Evolutionary conservation across 805 yeast genomes (phyloP), one percentile per base, ranked within the genome.

Genomic region (Hagleromyces aurorensis): DNA sequence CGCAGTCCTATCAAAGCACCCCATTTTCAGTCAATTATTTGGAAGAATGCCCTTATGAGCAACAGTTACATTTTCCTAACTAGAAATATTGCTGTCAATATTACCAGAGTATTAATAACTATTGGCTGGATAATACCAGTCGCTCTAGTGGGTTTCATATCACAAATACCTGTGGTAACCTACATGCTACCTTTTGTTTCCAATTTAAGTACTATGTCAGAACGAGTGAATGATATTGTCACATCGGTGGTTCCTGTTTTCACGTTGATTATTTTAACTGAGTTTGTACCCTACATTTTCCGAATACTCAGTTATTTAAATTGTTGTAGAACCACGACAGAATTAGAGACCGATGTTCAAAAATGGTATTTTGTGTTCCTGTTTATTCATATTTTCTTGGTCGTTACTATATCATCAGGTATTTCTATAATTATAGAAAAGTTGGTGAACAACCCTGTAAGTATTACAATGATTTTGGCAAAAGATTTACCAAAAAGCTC

Each of bases 381-480:
- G 28, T 85, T 82, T 50, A 73, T 86, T 29, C 96, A 87, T 44
- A 70, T 85, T 23, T 86, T 87, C 42, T 55, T 87, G 25, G 89
- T 86, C 15, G 85, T 86, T 2, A 80, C 94, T 0, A 69, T 86
- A 20, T 83, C 93, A 44, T 78, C 91, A 0, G 87, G 94, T 16
- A 55, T 82, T 3, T 69, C 79, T 2, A 74, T 71, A 6, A 64
- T 83, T 0, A 53, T 79, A 24, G 74, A 75, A 38, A 75, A 71
- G 33, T 56, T 79, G 4, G 54, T 82, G 5, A 73, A 70, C 36
- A 77, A 71, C 41, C 95, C 95, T 1, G 72, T 76, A 0, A 72
- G 83, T 0, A 70, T 82, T 8, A 85, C 91, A 1, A 63, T 72
- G 5, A 54, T 83, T 31, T 62, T 85, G 14, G 94, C 94, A 0